Evolutionary conservation across 2,329 filamentous ascomycete genomes (phyloP), one percentile per base, ranked within the genome.

Genomic region (Monascus ruber): DNA sequence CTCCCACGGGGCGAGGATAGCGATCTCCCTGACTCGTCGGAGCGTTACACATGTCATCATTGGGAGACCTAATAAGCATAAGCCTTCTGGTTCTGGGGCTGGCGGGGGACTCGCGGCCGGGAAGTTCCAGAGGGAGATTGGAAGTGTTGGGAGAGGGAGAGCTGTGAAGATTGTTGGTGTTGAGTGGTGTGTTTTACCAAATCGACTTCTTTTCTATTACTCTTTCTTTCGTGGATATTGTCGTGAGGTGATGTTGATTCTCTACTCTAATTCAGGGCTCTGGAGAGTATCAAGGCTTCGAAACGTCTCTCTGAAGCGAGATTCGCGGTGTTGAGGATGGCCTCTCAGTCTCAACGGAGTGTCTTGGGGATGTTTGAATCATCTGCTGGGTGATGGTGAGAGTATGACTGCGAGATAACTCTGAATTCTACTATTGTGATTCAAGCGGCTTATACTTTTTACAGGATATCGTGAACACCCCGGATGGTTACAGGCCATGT

Each of bases 41-140:
- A 74, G 73, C 37, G 85, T 94, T 48, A 94, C 87, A 28, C 88
- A 95, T 60, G 83, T 95, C 44, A 82, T 95, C 41, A 62, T 94
- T 5, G 85, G 84, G 5, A 72, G 66, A 38, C 74, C 77, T 11
- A 70, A 69, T 41, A 45, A 43, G 5, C 34, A 8, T 46, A 46
- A 8, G 58, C 58, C 29, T 8, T 59, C 55, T 33, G 60, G 60
- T n/a, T 47, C 48, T 26, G 79, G 79, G 34, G 75, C 74, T 6
- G 85, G 85, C 0, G 85, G 86, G 33, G 85, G 83, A 0, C 69
- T 95, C 5, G 77, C 87, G 4, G 79, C 76, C 1, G 72, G 72
- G 26, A 95, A 95, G 66, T 65, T 93, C 36, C 82, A 94, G 50
- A 84, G 76, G 59, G 88, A 94, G 65, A 82, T 93, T 40, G 62